These are phyloP conservation scores for Rhizopogon roseolus DNA, from an alignment of 768 basidiomycete genomes.

Conservation along the genomic window DNA sequence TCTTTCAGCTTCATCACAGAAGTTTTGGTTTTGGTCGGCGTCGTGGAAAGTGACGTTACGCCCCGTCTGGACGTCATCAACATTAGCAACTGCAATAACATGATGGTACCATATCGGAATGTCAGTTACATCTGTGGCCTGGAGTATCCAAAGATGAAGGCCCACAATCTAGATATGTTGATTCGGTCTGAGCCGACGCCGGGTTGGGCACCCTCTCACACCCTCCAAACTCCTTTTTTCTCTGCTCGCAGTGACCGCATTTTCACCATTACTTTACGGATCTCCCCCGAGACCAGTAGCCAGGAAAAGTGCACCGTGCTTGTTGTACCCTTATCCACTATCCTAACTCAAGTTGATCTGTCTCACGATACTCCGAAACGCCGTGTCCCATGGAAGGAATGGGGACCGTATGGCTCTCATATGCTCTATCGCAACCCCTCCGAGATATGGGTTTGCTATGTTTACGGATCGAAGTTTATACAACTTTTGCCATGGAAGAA, in stretches of 20 bases:
- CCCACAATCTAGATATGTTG: conserved; percentile 13
- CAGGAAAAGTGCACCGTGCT: conserved; percentile 15
- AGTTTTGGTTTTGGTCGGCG: conserved; percentile 18
- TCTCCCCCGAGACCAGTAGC: conserved; percentile 2
- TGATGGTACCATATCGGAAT: conserved; percentile 6
- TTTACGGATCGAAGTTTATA: conserved; percentile 30
- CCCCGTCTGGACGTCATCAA: conserved; percentile 16
- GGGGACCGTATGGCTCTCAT: conserved; percentile 27
- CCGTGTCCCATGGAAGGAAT: conserved; percentile 21
- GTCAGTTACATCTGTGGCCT: conserved; percentile 21
- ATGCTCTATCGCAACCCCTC: conserved; percentile 23
- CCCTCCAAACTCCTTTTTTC: conserved; percentile 15
- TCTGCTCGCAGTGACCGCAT: conserved; percentile 23
- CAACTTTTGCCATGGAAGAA: conserved; percentile 18
- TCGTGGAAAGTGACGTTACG: conserved; percentile 5
- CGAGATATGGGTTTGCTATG: conserved; percentile 31
- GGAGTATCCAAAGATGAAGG: conserved; percentile 17
- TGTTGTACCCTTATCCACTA: conserved; percentile 27
- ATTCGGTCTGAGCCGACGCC: conserved; percentile 31
- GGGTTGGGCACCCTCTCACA: conserved; percentile 15
- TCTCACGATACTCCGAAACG: conserved; percentile 4
- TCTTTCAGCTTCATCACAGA: conserved; percentile 33
- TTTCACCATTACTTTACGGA: conserved; percentile 24
- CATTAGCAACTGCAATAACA: conserved; percentile 5
- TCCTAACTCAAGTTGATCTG: conserved; percentile 19